Conservation (phyloP, 768 basidiomycete genomes). For the Boletus rex-veris region DNA sequence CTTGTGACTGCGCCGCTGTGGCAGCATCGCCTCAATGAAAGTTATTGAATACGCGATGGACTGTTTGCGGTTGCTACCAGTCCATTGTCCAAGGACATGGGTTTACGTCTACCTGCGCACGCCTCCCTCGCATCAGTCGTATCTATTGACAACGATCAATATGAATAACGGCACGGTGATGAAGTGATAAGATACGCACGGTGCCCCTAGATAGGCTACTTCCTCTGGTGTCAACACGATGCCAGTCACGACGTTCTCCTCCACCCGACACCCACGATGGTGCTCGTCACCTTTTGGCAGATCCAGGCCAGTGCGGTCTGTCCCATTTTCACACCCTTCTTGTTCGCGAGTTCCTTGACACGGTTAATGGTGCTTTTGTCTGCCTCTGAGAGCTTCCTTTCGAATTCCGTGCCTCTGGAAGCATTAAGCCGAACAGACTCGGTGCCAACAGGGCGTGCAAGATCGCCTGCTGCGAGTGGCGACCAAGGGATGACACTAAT, state of each 20-base stretch:
- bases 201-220: constrained; percentile 29
- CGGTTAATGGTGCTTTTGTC: constrained; percentile 11
- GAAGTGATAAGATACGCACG: constrained; percentile 12
- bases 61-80: too few species aligned
- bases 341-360: constrained; percentile 38
- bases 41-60: too few species aligned
- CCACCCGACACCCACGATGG: constrained; percentile 40
- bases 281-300: constrained; percentile 38
- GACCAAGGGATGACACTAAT: constrained; percentile 53
- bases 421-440: constrained; percentile 20
- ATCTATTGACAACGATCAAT: constrained; percentile 10
- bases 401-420: constrained; percentile 20
- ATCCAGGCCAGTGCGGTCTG: constrained; percentile 46
- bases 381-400: constrained; percentile 24
- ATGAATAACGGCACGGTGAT: not conserved
- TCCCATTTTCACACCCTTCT: constrained; percentile 40
- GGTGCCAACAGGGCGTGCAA: constrained; percentile 35
- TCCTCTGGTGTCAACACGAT: constrained; percentile 30
- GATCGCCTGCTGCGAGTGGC: constrained; percentile 39
- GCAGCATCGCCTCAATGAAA: too few species aligned
- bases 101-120: too few species aligned
- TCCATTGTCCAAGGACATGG: too few species aligned
- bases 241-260: constrained; percentile 27
- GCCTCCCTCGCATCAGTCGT: not conserved
- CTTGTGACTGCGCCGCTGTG: too few species aligned